Base-by-base conservation (phyloP, 2,329 filamentous ascomycete species). In the Fusarium paranaense region DNA sequence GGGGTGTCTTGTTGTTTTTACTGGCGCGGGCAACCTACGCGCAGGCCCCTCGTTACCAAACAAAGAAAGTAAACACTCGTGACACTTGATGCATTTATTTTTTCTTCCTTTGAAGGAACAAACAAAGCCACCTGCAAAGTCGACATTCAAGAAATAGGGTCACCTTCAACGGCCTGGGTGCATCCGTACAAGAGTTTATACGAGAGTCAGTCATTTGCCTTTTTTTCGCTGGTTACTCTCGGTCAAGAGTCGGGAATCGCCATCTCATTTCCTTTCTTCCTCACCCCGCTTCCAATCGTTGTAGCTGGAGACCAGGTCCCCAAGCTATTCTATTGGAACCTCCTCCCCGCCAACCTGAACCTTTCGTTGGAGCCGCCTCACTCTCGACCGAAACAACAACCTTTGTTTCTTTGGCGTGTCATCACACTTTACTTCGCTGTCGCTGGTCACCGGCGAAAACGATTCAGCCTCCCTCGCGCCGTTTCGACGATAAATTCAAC, bases 21-120 rank as follows among this genome's bases (percentile, higher is more conserved):
- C 60, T 62, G 60, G 45, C n/a, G 7, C 58, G 58, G 14, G 58
- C 38, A 16, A 11, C 35, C 25, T 16, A 22, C 27, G 27, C 52
- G 30, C 27, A 20, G 52, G 30, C 27, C 52, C 27, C 52, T 50
- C 52, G 52, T 61, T 61, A 61, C 61, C 62, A 72, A 72, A 70
- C 66, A 63, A 58, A 62, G 52, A 67, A 68, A 75, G 72, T 75
- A 75, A 75, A 75, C 73, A 75, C 58, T 27, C 25, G 25, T 50
- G 45, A 30, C 45, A 50, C 47, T 30, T 27, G 47, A 52, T 52
- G 25, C 9, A n/a, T 27, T 50, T 50, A 13, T 10, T 30, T n/a
- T 52, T 18, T 27, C 25, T n/a, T 52, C 5, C 25, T 52, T 7
- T 30, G 16, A 52, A 13, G 27, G 42, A 25, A 38, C 37, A 45